phyloP scores from a whole-genome alignment of 140 eudicot genomes.

The Bidens hawaiensis region DNA sequence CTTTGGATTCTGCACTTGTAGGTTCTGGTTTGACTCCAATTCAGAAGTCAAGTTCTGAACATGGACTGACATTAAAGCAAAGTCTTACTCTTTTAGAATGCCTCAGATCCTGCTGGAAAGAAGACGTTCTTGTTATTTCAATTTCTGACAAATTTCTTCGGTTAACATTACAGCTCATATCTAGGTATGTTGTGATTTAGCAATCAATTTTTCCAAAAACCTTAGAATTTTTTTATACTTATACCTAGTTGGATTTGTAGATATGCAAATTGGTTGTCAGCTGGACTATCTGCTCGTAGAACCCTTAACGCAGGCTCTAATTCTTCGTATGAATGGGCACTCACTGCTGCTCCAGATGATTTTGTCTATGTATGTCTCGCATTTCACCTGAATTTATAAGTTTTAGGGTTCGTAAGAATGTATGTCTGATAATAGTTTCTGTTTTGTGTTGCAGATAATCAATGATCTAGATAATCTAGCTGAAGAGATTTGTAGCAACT shows the following conservation, averaged over 20 bases:
- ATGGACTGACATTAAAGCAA: conserved; percentile 43
- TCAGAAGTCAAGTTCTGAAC: conserved; percentile 38
- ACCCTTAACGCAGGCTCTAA: conserved; percentile 45
- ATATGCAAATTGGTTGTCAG: conserved; percentile 87
- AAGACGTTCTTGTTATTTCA: too few relatives aligned
- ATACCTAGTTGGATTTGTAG: conserved; percentile 25
- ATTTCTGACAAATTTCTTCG: too few relatives aligned
- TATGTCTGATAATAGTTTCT: not conserved
- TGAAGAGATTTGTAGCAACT: conserved; percentile 64
- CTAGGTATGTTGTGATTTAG: too few relatives aligned
- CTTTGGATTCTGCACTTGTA: conserved; percentile 79
- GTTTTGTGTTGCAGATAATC: conserved; percentile 54
- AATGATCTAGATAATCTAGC: conserved; percentile 69
- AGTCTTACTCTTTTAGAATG: too few relatives aligned
- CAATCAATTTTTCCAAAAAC: too few relatives aligned
- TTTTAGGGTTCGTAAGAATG: not conserved
- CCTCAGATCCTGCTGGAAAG: too few relatives aligned
- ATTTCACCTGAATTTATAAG: not conserved
- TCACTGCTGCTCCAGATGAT: conserved; percentile 76
- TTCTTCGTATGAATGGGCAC: conserved; percentile 83
- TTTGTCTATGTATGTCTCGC: conserved; percentile 61
- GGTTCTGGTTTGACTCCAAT: conserved; percentile 47
- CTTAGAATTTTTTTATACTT: not conserved
- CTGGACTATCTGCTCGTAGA: conserved; percentile 83
- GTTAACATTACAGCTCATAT: too few relatives aligned